Evolutionary conservation across 495 filamentous ascomycete genomes (phyloP), one percentile per base, ranked within the genome.

Genomic region (Acidomyces sp.): DNA sequence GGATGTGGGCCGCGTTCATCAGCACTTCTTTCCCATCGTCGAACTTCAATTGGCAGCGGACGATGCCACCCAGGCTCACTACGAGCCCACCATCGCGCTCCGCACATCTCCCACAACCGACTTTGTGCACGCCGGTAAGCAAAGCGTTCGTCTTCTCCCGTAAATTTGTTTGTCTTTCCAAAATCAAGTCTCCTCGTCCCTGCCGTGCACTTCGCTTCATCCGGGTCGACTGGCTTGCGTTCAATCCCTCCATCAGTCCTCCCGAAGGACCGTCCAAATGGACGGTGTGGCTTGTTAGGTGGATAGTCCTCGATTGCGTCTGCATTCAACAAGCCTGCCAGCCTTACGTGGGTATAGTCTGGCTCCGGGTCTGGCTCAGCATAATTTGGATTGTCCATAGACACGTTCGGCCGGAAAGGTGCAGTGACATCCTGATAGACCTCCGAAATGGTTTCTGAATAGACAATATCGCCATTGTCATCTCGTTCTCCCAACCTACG

Each of bases 381-480:
- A 15, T 55, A 55, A 26, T 56, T 46, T 27, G 54, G 46, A 53
- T 54, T 48, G 41, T 77, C 75, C 1, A 62, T 62, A 0, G 77
- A 72, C n/a, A 80, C 64, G 53, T 84, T 85, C 3, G 80, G 78
- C 4, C 78, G 63, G 56, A 85, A 83, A 6, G 79, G 78, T 0
- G 74, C 72, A 19, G 70, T 70, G 16, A 68, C 63, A 50, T 84
- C 77, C 53, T 83, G 77, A 54, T 78, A 81, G 19, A 75, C 70
- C 46, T 82, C 77, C 15, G 78, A 68, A 18, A 80, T 68, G 4
- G 77, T 81, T 52, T 84, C 79, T 12, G 75, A 62, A 49, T 79
- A 70, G 3, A 75, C 65, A 0, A 69, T 66, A 49, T 80, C 75
- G 1, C 49, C 55, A 24, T 20, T 29, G 37, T 41, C 51, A 23